Evolutionary conservation across 208 protist species (phyloP).

Genomic region (Naegleria gruberi): DNA sequence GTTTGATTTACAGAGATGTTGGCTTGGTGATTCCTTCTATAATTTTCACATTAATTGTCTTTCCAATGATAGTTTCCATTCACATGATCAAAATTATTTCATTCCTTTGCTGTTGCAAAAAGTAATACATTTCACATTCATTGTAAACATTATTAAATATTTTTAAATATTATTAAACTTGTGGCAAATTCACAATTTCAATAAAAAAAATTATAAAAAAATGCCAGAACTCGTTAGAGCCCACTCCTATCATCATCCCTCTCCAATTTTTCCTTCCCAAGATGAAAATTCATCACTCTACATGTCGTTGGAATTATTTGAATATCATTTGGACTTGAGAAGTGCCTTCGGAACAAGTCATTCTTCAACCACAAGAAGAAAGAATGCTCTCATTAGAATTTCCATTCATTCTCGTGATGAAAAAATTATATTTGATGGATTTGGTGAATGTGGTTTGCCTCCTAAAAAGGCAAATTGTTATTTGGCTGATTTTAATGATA

Average conservation of each 20-base stretch:
- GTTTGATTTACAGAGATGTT: too few species aligned
- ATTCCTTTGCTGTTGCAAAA: too few species aligned
- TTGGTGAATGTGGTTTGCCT: conserved; percentile 26
- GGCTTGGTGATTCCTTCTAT: too few species aligned
- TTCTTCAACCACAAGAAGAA: background rate
- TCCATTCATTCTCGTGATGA: background rate
- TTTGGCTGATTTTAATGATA: conserved; percentile 28
- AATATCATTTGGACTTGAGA: conserved; percentile 5
- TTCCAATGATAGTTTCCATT: too few species aligned
- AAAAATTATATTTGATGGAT: background rate
- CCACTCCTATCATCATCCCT: too few species aligned
- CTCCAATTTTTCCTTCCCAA: background rate
- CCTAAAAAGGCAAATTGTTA: conserved; percentile 26
- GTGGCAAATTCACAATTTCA: too few species aligned
- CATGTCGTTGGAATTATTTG: background rate
- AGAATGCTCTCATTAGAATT: conserved; percentile 1
- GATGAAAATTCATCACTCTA: background rate
- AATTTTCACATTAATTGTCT: too few species aligned
- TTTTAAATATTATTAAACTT: too few species aligned
- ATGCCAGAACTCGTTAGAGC: background rate
- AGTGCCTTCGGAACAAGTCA: conserved; percentile 22
- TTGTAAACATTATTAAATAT: too few species aligned
- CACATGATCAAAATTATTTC: too few species aligned
- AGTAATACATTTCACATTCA: too few species aligned
- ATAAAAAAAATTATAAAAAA: background rate